These are phyloP conservation scores for Talaromyces sp. DNA, from an alignment of 2,329 filamentous ascomycete genomes.

Conservation along the genomic window DNA sequence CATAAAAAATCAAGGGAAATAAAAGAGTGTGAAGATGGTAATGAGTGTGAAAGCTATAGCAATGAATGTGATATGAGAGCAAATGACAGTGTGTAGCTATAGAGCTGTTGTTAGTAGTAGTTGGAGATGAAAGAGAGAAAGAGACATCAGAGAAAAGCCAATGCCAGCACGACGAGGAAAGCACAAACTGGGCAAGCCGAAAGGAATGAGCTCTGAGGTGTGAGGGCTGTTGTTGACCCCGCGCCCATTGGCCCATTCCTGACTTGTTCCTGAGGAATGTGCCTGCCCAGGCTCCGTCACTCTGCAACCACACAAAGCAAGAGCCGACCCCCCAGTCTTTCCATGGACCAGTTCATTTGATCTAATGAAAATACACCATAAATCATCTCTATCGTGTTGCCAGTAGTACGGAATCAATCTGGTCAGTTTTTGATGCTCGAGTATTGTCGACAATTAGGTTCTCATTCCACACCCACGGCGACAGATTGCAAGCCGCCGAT, in stretches of 20 bases:
- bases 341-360: not conserved
- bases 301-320: not conserved
- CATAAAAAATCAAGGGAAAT: not conserved
- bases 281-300: not conserved
- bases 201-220: not conserved
- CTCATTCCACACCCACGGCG: conserved; percentile 7
- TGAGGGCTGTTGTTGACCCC: conserved; percentile 14
- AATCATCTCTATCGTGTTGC: not conserved
- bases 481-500: not conserved
- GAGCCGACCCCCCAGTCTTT: not conserved
- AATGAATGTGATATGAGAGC: not conserved
- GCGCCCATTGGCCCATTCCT: conserved; percentile 1
- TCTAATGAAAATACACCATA: too few species aligned
- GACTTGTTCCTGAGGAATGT: conserved; percentile 12
- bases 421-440: not conserved
- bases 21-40: not conserved
- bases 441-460: not conserved
- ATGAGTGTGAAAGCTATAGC: not conserved
- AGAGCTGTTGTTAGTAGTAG: not conserved
- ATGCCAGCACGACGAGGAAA: not conserved
- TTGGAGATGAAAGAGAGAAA: conserved; percentile 16
- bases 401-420: not conserved
- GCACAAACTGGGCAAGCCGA: too few species aligned
- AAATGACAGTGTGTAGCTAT: not conserved
- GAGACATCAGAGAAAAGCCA: conserved; percentile 10